Conservation (phyloP, 305 asterid genomes). For the Solanum hybrid region DNA sequence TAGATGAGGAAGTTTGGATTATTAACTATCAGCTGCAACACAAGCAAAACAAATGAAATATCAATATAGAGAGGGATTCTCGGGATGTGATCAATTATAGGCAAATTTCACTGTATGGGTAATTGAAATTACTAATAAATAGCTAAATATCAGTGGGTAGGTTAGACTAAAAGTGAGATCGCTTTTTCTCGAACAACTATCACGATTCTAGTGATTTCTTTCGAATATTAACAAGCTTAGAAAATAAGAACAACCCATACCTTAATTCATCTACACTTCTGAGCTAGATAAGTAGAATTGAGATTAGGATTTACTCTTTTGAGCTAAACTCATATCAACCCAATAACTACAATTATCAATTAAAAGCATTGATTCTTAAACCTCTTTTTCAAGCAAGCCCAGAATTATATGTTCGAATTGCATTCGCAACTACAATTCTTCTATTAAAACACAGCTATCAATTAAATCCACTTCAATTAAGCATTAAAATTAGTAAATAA, state of each 20-base stretch:
- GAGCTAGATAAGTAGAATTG: neutral
- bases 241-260: neutral
- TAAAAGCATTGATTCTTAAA: neutral
- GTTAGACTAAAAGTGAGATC: neutral
- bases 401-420: neutral
- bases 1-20: too few species aligned
- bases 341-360: neutral
- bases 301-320: too few species aligned
- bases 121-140: neutral
- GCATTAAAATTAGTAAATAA: neutral
- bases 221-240: neutral
- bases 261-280: too few species aligned
- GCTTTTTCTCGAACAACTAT: neutral
- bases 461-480: neutral
- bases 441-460: neutral
- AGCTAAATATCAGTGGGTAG: neutral
- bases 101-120: neutral
- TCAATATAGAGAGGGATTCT: neutral
- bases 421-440: neutral
- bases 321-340: neutral
- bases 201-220: neutral
- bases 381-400: neutral
- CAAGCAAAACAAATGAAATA: neutral
- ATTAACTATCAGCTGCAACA: neutral
- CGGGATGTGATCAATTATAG: neutral